Base-by-base conservation (phyloP, 2,329 filamentous ascomycete genomes). In the Didymella exigua region DNA sequence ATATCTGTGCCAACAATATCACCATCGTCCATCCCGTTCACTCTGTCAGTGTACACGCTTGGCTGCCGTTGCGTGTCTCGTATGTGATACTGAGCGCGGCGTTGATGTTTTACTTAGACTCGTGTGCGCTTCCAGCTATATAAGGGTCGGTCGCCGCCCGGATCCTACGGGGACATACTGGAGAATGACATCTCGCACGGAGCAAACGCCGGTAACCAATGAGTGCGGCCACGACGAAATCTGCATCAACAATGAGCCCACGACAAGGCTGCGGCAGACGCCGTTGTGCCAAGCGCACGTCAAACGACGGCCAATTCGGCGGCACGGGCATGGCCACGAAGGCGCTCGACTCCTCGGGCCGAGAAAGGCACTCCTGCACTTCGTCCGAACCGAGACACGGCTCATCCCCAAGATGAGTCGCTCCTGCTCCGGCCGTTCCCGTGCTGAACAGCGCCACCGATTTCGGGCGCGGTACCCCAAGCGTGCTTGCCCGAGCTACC, bases 391-490 rank as follows among this genome's bases (percentile, higher is more conserved):
- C 50, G 44, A 43, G 37, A 37, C 24, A 42, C 30, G 11, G 26
- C 11, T 16, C 36, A 29, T 24, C 19, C 43, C 45, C 51, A 40
- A 54, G 23, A 54, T 54, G 38, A 48, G 38, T 38, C 10, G 40
- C 45, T 40, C 40, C 30, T 48, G 44, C 43, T 10, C 43, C 38
- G 30, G 44, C 50, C 51, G 51, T 49, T 21, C 34, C 21, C 26
- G 29, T 26, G 27, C 26, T 49, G 26, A 43, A 33, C 24, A 29
- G 16, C 44, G 51, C 51, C 51, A 54, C 51, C 33, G 21, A 54
- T 54, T 47, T 34, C 45, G 44, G 51, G 40, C 40, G 30, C 45
- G 38, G 44, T 31, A 40, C 26, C 40, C 27, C 19, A 27, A 49
- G 14, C 34, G 41, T 29, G 23, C n/a, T 4, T 34, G 29, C 21